phyloP scores from a whole-genome alignment of 2,329 filamentous ascomycete genomes.

The Teratosphaeria pseudoeucalypti region DNA sequence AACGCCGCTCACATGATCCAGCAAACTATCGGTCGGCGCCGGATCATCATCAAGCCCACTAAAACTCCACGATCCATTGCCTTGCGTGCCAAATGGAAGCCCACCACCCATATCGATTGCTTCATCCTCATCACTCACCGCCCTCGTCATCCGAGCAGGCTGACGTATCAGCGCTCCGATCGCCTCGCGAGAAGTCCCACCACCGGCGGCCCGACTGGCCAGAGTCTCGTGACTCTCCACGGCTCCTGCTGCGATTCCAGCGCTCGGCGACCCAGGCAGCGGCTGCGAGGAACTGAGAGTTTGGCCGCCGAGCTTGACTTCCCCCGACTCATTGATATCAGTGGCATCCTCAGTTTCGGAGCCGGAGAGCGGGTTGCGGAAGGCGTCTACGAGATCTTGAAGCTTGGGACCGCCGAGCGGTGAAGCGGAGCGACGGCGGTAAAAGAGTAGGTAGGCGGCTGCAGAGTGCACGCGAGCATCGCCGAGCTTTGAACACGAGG shows the following conservation, averaged over 20 bases:
- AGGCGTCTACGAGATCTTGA: conserved; percentile 57
- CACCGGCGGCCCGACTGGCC: conserved; percentile 2
- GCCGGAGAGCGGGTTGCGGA: conserved; percentile 40
- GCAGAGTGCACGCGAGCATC: conserved; percentile 37
- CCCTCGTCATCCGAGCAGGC: conserved; percentile 7
- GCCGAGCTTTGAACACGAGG: conserved; percentile 26
- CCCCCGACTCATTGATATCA: conserved; percentile 51
- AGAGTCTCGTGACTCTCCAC: conserved; percentile 3
- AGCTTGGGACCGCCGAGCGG: conserved; percentile 74
- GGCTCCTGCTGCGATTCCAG: conserved; percentile 61
- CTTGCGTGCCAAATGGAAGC: neutral
- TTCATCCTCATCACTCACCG: conserved; percentile 6
- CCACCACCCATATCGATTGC: neutral
- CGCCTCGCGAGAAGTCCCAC: conserved; percentile 16
- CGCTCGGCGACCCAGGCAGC: conserved; percentile 79
- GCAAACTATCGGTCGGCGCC: conserved; percentile 1
- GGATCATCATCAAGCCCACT: conserved; percentile 1
- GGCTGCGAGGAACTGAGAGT: conserved; percentile 51
- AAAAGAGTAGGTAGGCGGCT: conserved; percentile 89
- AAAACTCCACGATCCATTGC: neutral
- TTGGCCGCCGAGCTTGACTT: conserved; percentile 71
- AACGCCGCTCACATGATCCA: neutral
- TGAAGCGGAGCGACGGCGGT: conserved; percentile 67
- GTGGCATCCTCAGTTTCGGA: conserved; percentile 31
- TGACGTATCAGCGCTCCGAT: conserved; percentile 14